Percentiles rank a stretch among this genome's conserved stretches.
These are phyloP conservation scores for Solanum arcanum DNA, from an alignment of 257 asterid genomes.

Conservation along the genomic window DNA sequence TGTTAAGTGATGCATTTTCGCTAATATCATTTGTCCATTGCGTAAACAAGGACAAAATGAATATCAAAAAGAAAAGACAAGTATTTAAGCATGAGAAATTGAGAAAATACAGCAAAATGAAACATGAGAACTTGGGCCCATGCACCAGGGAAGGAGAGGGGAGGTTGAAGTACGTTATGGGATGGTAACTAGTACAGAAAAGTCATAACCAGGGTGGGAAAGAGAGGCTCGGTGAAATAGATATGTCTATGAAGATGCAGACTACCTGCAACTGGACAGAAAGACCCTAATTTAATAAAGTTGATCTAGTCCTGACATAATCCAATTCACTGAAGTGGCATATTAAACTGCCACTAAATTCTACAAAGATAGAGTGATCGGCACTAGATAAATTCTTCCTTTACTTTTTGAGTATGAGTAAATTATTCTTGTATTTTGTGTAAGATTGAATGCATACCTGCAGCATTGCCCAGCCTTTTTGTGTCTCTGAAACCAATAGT, in stretches of 20 bases:
- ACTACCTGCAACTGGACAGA: not conserved
- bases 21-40: not conserved
- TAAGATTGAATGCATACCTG: slow-evolving; percentile 35
- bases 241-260: not conserved
- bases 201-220: not conserved
- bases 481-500: slow-evolving; percentile 92
- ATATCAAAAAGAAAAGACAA: not conserved
- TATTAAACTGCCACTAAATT: not conserved
- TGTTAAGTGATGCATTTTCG: not conserved
- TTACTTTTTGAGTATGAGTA: not conserved
- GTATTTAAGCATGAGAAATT: not conserved
- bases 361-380: not conserved
- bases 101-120: not conserved
- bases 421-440: not conserved
- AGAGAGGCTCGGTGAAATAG: not conserved
- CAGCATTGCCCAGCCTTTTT: slow-evolving; percentile 74
- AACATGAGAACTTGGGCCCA: not conserved
- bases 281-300: not conserved
- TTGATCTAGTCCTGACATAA: not conserved
- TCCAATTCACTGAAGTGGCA: not conserved
- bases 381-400: not conserved
- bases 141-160: not conserved
- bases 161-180: not conserved
- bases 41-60: not conserved
- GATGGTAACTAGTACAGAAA: not conserved